phyloP scores from a whole-genome alignment of 2,329 filamentous ascomycete genomes.

The Penicillium verrucosum region DNA sequence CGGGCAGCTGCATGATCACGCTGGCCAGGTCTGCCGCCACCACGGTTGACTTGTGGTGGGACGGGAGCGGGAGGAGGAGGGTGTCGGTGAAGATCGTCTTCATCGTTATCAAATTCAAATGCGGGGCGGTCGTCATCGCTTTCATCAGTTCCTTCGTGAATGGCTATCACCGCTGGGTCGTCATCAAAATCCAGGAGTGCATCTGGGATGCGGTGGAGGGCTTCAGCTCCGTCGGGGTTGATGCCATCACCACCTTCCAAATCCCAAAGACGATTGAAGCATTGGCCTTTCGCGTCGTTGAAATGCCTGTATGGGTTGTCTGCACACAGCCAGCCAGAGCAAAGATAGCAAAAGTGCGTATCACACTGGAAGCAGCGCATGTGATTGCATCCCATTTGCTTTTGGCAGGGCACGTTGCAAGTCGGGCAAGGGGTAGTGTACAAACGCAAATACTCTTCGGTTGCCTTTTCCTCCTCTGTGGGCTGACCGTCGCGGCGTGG shows the following conservation, averaged over 20 bases:
- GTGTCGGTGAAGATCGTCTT: slow-evolving; percentile 27
- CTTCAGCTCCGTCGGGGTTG: slow-evolving; percentile 42
- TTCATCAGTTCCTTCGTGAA: slow-evolving; percentile 19
- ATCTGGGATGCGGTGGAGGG: slow-evolving; percentile 39
- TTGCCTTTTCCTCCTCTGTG: slow-evolving; percentile 79
- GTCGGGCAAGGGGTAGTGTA: slow-evolving; percentile 88
- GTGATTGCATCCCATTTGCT: slow-evolving; percentile 92
- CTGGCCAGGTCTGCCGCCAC: slow-evolving; percentile 25
- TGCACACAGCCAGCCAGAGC: slow-evolving; percentile 77
- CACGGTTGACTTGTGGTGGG: slow-evolving; percentile 35
- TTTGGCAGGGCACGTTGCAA: slow-evolving; percentile 79
- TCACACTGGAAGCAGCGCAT: slow-evolving; percentile 91
- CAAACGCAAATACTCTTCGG: slow-evolving; percentile 74
- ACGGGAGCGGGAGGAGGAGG: slow-evolving; percentile 42
- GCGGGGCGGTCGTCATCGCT: slow-evolving; percentile 29
- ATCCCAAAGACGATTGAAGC: slow-evolving; percentile 88
- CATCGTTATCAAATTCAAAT: slow-evolving; percentile 27
- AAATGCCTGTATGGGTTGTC: slow-evolving; percentile 86
- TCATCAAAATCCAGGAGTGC: slow-evolving; percentile 39
- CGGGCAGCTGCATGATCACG: slow-evolving; percentile 34
- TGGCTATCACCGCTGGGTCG: slow-evolving; percentile 9
- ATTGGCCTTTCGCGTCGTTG: slow-evolving; percentile 66
- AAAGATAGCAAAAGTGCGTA: slow-evolving; percentile 94
- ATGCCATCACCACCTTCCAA: slow-evolving; percentile 71
- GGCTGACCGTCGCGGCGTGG: slow-evolving; percentile 65